These are phyloP conservation scores for Cystobasidium slooffiae DNA, from an alignment of 1,284 basidiomycete genomes.

Conservation along the genomic window DNA sequence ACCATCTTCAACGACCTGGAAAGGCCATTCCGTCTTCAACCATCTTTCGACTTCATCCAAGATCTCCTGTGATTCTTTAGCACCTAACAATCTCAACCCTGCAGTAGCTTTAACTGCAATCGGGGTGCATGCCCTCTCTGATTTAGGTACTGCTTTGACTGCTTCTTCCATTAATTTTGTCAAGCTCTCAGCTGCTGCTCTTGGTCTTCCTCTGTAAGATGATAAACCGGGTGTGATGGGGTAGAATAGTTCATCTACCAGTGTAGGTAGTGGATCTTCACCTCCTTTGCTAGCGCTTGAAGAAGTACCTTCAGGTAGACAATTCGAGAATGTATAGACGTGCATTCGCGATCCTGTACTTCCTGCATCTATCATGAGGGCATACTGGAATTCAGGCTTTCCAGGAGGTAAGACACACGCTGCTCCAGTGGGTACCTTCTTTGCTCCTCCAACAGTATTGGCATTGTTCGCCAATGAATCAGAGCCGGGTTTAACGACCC, in stretches of 20 bases:
- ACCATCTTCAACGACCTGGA: conserved; percentile 67
- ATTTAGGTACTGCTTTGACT: conserved; percentile 71
- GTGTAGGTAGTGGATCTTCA: conserved; percentile 67
- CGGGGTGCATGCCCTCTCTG: conserved; percentile 75
- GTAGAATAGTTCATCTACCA: conserved; percentile 93
- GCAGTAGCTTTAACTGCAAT: conserved; percentile 95
- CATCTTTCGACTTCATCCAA: conserved; percentile 73
- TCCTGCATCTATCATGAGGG: conserved; percentile 96
- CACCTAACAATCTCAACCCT: conserved; percentile 78
- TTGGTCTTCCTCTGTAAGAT: conserved; percentile 63
- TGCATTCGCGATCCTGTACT: conserved; percentile 97
- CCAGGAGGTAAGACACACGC: conserved; percentile 34
- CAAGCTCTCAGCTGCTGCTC: conserved; percentile 76
- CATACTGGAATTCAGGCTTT: conserved; percentile 67
- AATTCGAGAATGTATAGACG: conserved; percentile 97
- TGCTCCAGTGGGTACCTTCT: background rate
- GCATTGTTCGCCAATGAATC: too few species aligned
- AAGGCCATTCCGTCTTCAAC: conserved; percentile 72
- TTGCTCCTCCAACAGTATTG: conserved; percentile 6
- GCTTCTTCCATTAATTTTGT: conserved; percentile 83
- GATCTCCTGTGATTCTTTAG: conserved; percentile 71
- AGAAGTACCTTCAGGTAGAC: conserved; percentile 56
- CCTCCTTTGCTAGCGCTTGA: background rate
- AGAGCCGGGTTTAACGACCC: background rate
- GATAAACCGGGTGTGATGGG: conserved; percentile 83